Evolutionary conservation across 2,329 filamentous ascomycete genomes (phyloP).

Genomic region (Curvularia spicifera): DNA sequence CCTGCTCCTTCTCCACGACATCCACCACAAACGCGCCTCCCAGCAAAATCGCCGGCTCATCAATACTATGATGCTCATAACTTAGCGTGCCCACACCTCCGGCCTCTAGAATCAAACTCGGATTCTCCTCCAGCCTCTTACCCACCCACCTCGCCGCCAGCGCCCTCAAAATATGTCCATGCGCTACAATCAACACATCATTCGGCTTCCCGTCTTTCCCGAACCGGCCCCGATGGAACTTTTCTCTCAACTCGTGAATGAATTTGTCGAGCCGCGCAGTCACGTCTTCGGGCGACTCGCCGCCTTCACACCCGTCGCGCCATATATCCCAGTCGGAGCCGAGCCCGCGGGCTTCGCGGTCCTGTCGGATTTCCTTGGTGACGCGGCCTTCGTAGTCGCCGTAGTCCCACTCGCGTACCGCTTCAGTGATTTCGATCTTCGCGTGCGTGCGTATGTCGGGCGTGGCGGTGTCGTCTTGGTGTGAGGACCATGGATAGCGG

Average conservation of each 20-base stretch:
- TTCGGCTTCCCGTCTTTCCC: slow-evolving; percentile 63
- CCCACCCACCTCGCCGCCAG: slow-evolving; percentile 88
- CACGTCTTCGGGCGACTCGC: slow-evolving; percentile 79
- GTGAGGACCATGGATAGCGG: slow-evolving; percentile 70
- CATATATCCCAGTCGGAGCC: slow-evolving; percentile 79
- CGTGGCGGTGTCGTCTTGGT: slow-evolving; percentile 1
- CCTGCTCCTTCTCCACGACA: slow-evolving; percentile 52
- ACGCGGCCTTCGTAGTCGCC: slow-evolving; percentile 67
- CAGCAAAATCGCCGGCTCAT: slow-evolving; percentile 60
- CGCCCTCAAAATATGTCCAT: slow-evolving; percentile 86
- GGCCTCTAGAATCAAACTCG: slow-evolving; percentile 79
- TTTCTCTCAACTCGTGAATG: slow-evolving; percentile 73
- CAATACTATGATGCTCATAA: slow-evolving; percentile 58
- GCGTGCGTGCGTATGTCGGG: slow-evolving; percentile 47
- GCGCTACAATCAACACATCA: slow-evolving; percentile 82
- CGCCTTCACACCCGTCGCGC: slow-evolving; percentile 81
- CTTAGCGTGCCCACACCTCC: slow-evolving; percentile 60
- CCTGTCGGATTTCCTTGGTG: slow-evolving; percentile 57
- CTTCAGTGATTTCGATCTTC: slow-evolving; percentile 58
- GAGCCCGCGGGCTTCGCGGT: slow-evolving; percentile 58
- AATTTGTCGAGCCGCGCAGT: slow-evolving; percentile 74
- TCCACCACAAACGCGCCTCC: slow-evolving; percentile 60
- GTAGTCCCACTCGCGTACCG: slow-evolving; percentile 67
- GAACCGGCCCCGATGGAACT: slow-evolving; percentile 56
- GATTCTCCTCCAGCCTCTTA: slow-evolving; percentile 74